Evolutionary conservation across 1,139 yeast genomes (phyloP), one percentile per base, ranked within the genome.

Genomic region (Taphrina populina): DNA sequence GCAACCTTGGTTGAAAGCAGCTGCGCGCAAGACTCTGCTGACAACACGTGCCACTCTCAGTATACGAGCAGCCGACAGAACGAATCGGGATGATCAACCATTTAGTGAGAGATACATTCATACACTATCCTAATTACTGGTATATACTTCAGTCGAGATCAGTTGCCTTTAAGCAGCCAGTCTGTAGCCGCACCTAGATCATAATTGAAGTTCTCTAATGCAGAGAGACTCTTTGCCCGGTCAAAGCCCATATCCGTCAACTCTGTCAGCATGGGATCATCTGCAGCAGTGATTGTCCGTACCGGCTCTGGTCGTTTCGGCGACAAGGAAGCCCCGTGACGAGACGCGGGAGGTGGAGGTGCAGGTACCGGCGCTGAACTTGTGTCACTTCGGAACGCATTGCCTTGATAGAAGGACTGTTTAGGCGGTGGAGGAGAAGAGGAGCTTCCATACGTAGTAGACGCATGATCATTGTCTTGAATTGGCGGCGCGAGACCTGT

Each of bases 171-270:
- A 64, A 88, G 74, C 63, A 90, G 73, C 65, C 76, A 82, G 68
- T 90, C 88, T 7, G 95, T 85, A 21, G 96, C 96, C 56, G 83
- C 83, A 61, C 84, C 90, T 53, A 88, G 71, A 65, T 85, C 80
- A 84, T 92, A 86, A 60, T 81, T 75, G 65, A 82, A 81, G 66
- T 73, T 77, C 62, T 79, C 75, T 60, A 90, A 75, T 1, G 96
- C 96, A 7, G 74, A 76, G 8, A 75, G 64, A 1, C 92, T 88
- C 58, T 82, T 82, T 0, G 73, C 72, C 59, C 77, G 76, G 33
- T 80, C 79, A 67, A 90, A 90, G 1, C 97, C 97, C 96, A 90
- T 90, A 34, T 92, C 90, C 20, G 81, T 80, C 62, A 90, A 74
- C 67, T 88, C 95, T 62, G 82, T 84, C 63, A 29, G 63, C 44